Conservation (phyloP, 768 basidiomycete genomes). For the Suillus placidus region DNA sequence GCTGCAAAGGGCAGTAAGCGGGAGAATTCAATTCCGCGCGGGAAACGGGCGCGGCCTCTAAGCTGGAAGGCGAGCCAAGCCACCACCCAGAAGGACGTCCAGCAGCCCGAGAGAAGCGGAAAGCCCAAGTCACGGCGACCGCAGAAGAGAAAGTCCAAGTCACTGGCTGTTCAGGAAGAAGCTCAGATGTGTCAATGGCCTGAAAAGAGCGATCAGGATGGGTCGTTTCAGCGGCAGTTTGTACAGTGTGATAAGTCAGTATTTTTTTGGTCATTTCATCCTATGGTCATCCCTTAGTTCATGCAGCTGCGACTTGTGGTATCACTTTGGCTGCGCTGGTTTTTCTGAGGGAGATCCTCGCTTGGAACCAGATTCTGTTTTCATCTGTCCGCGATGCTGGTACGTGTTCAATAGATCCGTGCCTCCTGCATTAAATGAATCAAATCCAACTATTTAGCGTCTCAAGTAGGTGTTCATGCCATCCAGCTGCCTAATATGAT, state of each 20-base stretch:
- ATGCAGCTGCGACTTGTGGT: slow-evolving; percentile 48
- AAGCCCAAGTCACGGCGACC: neutral
- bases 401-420: slow-evolving; percentile 16
- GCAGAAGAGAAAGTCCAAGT: slow-evolving; percentile 3
- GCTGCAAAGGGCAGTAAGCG: neutral
- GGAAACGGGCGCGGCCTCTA: neutral
- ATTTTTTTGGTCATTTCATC: neutral
- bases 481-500: neutral
- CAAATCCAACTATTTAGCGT: slow-evolving; percentile 1
- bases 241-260: slow-evolving; percentile 40
- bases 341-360: slow-evolving; percentile 40
- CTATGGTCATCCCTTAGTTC: neutral
- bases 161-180: neutral
- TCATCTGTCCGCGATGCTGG: slow-evolving; percentile 48
- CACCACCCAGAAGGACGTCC: neutral
- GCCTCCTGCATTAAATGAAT: neutral
- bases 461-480: slow-evolving; percentile 18
- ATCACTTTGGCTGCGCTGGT: slow-evolving; percentile 55
- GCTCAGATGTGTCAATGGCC: slow-evolving; percentile 1
- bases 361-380: slow-evolving; percentile 31
- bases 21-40: neutral
- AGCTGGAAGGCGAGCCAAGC: slow-evolving; percentile 1
- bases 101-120: neutral
- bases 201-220: neutral
- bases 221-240: slow-evolving; percentile 23